Evolutionary conservation across 208 protist genomes (phyloP), one percentile per base, ranked within the genome.

Genomic region (Phytomonas francai): DNA sequence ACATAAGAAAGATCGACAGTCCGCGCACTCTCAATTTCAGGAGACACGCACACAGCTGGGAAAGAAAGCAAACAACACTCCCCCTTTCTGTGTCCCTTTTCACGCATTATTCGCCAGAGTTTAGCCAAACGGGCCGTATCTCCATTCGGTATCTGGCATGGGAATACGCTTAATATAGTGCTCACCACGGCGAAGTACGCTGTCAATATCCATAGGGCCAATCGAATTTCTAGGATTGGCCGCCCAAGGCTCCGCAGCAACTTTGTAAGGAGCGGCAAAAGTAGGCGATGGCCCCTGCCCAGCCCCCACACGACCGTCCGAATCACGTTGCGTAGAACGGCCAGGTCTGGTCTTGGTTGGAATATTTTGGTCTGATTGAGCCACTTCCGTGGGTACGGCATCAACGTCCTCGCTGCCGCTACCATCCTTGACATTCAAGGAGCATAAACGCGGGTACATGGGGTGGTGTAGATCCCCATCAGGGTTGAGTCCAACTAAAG

Each of bases 121-220:
- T 49, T 49, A 49, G 14, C 12, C 39, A 49, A 58, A 82, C 3
- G 70, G 66, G 2, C 74, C 76, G 66, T 90, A 87, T 32, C 69
- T 65, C 65, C 79, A 85, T 71, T 90, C 84, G 6, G 80, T 57
- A 51, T 79, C 76, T 14, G 84, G 81, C 84, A 90, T 87, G 5
- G 84, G 79, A 56, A 90, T 77, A 56, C 72, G 84, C 16, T 58
- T 65, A 65, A 90, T 90, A 14, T 62, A 16, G 32, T 66, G 56
- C 27, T 73, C 42, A 3, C 39, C 12, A 19, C 39, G 39, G 29
- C 71, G 63, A 49, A 83, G 71, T 25, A 79, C 31, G 30, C 68
- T 56, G 63, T 84, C 79, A 4, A 79, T 72, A 61, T 79, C 70
- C 28, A 34, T 45, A 31, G 65, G 12, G 16, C 6, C 39, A 19